Evolutionary conservation across 2,329 filamentous ascomycete genomes (phyloP), one percentile per base, ranked within the genome.

Genomic region (Verticillium klebahnii): DNA sequence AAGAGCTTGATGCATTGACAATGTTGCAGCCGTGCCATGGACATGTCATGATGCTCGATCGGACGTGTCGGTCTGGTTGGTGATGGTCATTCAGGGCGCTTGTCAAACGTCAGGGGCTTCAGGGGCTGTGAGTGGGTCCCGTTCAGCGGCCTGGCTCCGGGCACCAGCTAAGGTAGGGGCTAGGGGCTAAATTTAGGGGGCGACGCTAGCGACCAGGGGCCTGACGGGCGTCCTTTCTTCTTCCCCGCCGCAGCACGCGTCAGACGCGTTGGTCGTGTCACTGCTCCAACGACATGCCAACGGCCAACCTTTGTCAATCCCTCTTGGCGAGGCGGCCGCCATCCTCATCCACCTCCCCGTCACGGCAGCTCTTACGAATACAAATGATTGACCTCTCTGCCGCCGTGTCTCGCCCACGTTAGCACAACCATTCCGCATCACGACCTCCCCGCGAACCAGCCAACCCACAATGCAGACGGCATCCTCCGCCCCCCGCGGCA

Each of bases 371-470:
- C 29, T 50, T 25, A 12, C 8, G n/a, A 19, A 3, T 23, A 12
- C 15, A 40, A 7, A 40, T 40, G 37, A n/a, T n/a, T 40, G 37
- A 40, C 37, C 37, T 40, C 37, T 17, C 6, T 40, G 4, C 45
- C 11, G 19, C 29, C 29, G 29, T 29, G 29, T 29, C 45, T 23
- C 45, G n/a, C 72, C 69, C 3, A 72, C 72, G 6, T 72, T 69
- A 70, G 64, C 69, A 5, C 62, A 39, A 14, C 60, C 59, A 12
- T 50, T 56, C 8, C 25, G 50, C 39, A 50, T 39, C 19, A 31
- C 52, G 14, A 31, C 5, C 29, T 6, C 29, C 29, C 4, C 29
- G 29, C 29, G 29, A 29, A 29, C 29, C 29, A 29, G 29, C 39
- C 40, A 58, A 25, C 54, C 56, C 34, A 60, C 25, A 12, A 50